Evolutionary conservation across 306 rosid species (phyloP).

Genomic region (Dryas octopetala): DNA sequence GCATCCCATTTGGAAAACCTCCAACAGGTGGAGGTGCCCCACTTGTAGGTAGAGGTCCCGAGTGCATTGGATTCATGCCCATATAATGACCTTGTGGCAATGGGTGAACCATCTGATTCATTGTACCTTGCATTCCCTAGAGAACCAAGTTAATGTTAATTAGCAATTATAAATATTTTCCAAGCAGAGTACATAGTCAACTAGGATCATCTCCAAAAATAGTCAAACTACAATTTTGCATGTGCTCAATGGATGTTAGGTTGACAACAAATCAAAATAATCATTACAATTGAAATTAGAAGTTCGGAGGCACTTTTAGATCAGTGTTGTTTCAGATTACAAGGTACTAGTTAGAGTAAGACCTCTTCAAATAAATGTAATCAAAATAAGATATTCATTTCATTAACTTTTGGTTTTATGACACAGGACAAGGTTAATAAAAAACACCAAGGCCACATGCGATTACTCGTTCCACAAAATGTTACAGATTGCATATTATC

Average conservation of each 20-base stretch:
- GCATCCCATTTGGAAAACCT: constrained; percentile 63
- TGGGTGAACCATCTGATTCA: constrained; percentile 83
- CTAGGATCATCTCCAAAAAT: not conserved
- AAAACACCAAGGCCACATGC: not conserved
- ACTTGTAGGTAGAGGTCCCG: constrained; percentile 67
- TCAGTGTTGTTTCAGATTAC: not conserved
- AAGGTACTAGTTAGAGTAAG: not conserved
- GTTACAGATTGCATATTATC: not conserved
- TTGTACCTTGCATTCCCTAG: constrained; percentile 89
- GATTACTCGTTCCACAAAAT: not conserved
- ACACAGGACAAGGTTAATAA: no score
- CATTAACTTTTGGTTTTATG: not conserved
- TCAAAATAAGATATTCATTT: not conserved
- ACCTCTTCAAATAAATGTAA: not conserved
- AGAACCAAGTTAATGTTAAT: not conserved
- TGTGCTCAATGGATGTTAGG: not conserved
- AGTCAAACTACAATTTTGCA: not conserved
- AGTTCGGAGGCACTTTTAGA: no score
- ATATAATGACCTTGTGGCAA: constrained; percentile 78
- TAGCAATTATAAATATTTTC: not conserved
- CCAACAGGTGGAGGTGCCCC: constrained; percentile 65
- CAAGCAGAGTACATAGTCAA: not conserved
- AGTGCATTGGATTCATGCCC: constrained; percentile 95
- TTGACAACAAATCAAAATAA: not conserved
- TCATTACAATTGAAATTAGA: not conserved